phyloP scores from a whole-genome alignment of 805 yeast species.

The Candida nanaspora region DNA sequence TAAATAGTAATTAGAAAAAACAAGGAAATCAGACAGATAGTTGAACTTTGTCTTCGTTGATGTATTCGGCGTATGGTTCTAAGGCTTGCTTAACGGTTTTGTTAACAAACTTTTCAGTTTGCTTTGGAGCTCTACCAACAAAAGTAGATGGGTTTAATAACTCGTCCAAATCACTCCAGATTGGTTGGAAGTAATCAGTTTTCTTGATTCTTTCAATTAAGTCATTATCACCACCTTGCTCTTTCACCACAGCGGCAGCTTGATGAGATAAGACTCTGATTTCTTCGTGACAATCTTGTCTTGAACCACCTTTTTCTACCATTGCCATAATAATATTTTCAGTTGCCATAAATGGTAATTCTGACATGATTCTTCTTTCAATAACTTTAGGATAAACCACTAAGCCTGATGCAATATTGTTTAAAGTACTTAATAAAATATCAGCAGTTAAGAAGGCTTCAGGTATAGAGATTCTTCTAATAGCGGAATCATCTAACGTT shows the following conservation, averaged over 20 bases:
- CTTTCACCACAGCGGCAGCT: constrained; percentile 95
- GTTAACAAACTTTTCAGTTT: constrained; percentile 86
- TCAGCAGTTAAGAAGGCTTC: constrained; percentile 96
- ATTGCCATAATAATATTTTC: constrained; percentile 99
- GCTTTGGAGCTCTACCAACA: constrained; percentile 98
- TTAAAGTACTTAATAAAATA: constrained; percentile 79
- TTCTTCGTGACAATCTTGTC: constrained; percentile 98
- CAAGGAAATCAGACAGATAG: constrained; percentile 67
- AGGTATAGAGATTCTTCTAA: constrained; percentile 93
- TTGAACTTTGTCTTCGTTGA: constrained; percentile 65
- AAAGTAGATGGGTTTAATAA: constrained; percentile 89
- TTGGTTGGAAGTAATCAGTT: constrained; percentile 79
- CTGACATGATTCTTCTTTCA: constrained; percentile 90
- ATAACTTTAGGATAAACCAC: constrained; percentile 99
- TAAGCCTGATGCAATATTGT: constrained; percentile 88
- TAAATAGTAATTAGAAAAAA: neutral
- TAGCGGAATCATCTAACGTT: constrained; percentile 96
- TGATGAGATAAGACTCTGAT: constrained; percentile 95
- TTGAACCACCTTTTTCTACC: constrained; percentile 96
- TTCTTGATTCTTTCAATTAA: constrained; percentile 79
- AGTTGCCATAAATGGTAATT: constrained; percentile 98
- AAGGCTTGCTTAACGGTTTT: constrained; percentile 82
- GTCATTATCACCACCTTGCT: constrained; percentile 98
- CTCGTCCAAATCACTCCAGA: constrained; percentile 73
- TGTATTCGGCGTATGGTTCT: constrained; percentile 49